Conservation (phyloP, 495 filamentous ascomycete genomes). For the Neurospora sp. region DNA sequence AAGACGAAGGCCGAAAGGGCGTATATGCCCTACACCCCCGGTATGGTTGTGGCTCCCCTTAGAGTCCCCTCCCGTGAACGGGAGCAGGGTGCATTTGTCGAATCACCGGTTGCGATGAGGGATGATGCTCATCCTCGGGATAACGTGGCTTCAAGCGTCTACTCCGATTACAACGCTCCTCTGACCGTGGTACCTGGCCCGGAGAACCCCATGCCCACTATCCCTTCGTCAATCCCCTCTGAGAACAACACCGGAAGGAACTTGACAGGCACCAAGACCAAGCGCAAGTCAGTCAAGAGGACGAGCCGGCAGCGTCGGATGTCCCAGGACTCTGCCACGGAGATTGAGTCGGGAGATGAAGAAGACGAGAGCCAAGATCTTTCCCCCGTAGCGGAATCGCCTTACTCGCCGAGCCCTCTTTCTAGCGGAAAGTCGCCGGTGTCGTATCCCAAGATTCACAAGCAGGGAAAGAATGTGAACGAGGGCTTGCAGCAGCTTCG, state of each 20-base stretch:
- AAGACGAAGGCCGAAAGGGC: constrained; percentile 29
- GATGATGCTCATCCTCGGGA: not conserved
- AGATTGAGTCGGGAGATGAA: constrained; percentile 17
- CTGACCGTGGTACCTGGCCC: constrained; percentile 2
- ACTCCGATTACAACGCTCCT: constrained; percentile 5
- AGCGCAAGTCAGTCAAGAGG: constrained; percentile 6
- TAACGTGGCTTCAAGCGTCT: constrained; percentile 5
- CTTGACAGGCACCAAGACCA: constrained; percentile 5
- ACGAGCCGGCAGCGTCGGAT: constrained; percentile 3
- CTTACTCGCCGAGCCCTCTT: constrained; percentile 11
- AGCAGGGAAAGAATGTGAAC: constrained; percentile 10
- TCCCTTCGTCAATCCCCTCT: not conserved
- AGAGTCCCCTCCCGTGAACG: constrained; percentile 9
- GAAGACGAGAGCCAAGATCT: constrained; percentile 21
- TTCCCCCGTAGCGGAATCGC: constrained; percentile 37
- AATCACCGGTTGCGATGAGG: constrained; percentile 3
- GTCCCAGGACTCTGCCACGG: constrained; percentile 18
- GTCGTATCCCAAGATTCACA: constrained; percentile 32
- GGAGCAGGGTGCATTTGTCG: constrained; percentile 8
- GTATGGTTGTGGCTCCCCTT: constrained; percentile 16
- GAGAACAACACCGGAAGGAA: constrained; percentile 1
- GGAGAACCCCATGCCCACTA: constrained; percentile 4
- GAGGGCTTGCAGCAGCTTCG: constrained; percentile 1
- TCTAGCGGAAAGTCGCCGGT: constrained; percentile 29
- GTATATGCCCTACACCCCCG: constrained; percentile 15